Evolutionary conservation across 78 protist genomes (phyloP).

Genomic region (Tieghemostelium lacteum): DNA sequence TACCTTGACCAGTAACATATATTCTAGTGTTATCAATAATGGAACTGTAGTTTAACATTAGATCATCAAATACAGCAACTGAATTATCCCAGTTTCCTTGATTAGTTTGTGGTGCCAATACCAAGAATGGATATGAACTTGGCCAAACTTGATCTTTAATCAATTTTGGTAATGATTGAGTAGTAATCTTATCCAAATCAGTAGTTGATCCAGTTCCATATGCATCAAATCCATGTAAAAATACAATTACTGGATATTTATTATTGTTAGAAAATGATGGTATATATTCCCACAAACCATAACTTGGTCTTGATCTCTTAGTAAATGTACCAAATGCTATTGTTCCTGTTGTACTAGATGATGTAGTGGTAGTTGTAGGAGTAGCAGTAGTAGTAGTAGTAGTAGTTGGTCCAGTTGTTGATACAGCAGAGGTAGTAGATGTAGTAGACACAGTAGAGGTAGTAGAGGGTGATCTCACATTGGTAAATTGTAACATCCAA

Average conservation of each 20-base stretch:
- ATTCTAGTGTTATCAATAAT: not conserved
- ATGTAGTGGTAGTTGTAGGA: not conserved
- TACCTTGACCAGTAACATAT: not conserved
- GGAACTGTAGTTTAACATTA: not conserved
- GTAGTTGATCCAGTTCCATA: not conserved
- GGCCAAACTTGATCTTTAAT: not conserved
- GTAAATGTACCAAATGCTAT: not conserved
- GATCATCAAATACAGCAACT: not conserved
- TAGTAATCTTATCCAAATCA: not conserved
- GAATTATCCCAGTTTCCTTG: not conserved
- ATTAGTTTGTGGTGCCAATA: not conserved
- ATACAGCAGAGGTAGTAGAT: not conserved
- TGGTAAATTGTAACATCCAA: not conserved
- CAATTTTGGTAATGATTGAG: not conserved
- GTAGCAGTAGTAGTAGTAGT: not conserved
- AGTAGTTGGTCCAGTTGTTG: not conserved
- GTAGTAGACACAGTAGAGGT: not conserved
- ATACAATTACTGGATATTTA: slow-evolving; percentile 32
- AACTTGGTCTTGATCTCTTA: not conserved
- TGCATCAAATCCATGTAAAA: too few relatives aligned
- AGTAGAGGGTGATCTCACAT: not conserved
- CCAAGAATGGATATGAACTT: slow-evolving; percentile 2
- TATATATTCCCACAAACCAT: slow-evolving; percentile 6
- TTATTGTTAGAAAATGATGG: slow-evolving; percentile 9
- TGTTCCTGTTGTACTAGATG: too few relatives aligned